Conservation (phyloP, 495 filamentous ascomycete genomes). For the Immersiella caudata region DNA sequence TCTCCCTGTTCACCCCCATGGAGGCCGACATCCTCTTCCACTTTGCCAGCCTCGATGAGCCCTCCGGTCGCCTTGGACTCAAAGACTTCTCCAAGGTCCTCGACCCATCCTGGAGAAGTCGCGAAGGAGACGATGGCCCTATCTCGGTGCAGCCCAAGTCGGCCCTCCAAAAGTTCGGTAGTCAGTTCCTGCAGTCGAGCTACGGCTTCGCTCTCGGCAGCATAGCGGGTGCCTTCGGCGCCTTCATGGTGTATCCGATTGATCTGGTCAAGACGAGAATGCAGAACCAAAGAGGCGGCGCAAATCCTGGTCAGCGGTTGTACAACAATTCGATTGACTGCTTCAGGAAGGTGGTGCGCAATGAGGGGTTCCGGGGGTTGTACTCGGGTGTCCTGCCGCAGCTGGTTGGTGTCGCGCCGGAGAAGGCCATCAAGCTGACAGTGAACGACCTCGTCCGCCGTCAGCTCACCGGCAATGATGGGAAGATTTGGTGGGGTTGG, state of each 20-base stretch:
- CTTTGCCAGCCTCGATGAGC: conserved; percentile 89
- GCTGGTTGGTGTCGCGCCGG: conserved; percentile 93
- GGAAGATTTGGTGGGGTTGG: conserved; percentile 67
- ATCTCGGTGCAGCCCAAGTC: conserved; percentile 51
- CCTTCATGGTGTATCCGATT: conserved; percentile 99
- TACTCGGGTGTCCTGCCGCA: conserved; percentile 96
- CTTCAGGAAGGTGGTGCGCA: conserved; percentile 84
- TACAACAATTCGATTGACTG: conserved; percentile 98
- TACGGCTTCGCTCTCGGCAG: conserved; percentile 90
- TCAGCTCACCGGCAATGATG: conserved; percentile 73
- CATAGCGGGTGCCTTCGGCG: conserved; percentile 92
- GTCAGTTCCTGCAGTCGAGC: conserved; percentile 71
- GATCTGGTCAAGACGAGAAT: conserved; percentile 98
- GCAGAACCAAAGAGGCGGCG: conserved; percentile 89
- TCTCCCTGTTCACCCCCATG: conserved; percentile 96
- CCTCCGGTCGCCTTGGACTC: conserved; percentile 79
- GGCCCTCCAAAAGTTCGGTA: conserved; percentile 49
- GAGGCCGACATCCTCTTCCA: conserved; percentile 99
- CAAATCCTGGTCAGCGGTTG: conserved; percentile 77
- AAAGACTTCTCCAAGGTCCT: conserved; percentile 92
- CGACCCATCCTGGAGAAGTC: conserved; percentile 83
- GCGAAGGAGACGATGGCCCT: conserved; percentile 48
- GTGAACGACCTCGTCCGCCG: conserved; percentile 91
- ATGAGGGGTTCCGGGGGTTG: conserved; percentile 85
- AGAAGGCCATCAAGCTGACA: conserved; percentile 98